Conservation (phyloP, 148 eudicot genomes). For the Camellia granthamiana region DNA sequence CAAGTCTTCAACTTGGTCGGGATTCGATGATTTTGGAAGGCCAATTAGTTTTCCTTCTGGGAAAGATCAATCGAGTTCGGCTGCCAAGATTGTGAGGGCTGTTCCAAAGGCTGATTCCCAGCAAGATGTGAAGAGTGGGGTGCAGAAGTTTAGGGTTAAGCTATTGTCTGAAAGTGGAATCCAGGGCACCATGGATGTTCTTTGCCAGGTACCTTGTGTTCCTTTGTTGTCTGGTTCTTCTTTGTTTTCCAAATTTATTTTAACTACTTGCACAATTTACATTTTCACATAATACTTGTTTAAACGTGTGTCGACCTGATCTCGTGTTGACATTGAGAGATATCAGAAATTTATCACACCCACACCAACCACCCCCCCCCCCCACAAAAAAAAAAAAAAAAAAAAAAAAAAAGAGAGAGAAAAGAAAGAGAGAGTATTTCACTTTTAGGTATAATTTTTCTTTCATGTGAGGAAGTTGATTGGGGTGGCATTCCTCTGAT, state of each 20-base stretch:
- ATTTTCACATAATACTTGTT: not conserved
- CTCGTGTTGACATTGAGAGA: not conserved
- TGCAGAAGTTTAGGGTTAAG: slow-evolving; percentile 89
- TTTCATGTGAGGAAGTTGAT: not conserved
- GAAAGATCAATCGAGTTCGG: slow-evolving; percentile 30
- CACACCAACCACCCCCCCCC: too few relatives aligned
- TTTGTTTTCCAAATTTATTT: too few relatives aligned
- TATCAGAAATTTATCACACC: too few relatives aligned
- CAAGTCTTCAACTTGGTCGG: slow-evolving; percentile 53
- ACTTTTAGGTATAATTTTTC: not conserved
- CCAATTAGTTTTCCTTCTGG: slow-evolving; percentile 48
- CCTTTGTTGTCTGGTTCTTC: not conserved
- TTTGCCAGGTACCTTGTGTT: slow-evolving; percentile 60
- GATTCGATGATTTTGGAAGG: slow-evolving; percentile 92
- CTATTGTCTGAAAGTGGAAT: slow-evolving; percentile 75
- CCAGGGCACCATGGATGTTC: slow-evolving; percentile 80
- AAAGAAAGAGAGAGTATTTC: too few relatives aligned
- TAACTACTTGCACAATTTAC: not conserved
- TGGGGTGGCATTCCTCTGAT: too few relatives aligned
- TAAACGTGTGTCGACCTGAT: not conserved
- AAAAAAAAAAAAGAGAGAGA: too few relatives aligned
- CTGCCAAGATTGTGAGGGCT: slow-evolving; percentile 68
- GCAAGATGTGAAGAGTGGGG: slow-evolving; percentile 60
- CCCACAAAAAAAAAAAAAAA: too few relatives aligned
- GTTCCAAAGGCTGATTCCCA: slow-evolving; percentile 66